Conservation (phyloP, 1,284 basidiomycete species). For the Termitomyces sp. region DNA sequence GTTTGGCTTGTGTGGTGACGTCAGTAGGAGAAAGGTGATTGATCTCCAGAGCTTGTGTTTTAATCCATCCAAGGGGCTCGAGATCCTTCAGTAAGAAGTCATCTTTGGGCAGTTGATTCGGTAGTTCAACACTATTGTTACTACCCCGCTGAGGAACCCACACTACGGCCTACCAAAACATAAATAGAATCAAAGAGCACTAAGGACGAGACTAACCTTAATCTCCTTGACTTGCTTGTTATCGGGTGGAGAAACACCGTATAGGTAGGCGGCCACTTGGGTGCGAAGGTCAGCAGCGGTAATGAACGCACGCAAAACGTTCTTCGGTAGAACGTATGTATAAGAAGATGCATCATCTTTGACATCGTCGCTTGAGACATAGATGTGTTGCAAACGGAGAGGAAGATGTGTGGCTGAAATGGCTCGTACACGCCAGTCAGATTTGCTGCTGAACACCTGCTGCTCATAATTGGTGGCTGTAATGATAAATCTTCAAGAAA, state of each 20-base stretch:
- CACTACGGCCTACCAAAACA: constrained; percentile 59
- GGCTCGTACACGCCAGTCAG: constrained; percentile 97
- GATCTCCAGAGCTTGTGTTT: constrained; percentile 92
- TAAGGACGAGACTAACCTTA: constrained; percentile 45
- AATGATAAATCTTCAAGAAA: constrained; percentile 2
- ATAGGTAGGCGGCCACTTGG: constrained; percentile 93
- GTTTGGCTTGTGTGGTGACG: constrained; percentile 92
- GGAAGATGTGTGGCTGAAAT: constrained; percentile 96
- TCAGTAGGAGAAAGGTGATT: constrained; percentile 91
- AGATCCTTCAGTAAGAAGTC: constrained; percentile 93
- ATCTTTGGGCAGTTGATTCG: constrained; percentile 82
- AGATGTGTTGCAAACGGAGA: constrained; percentile 95
- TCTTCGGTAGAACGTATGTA: constrained; percentile 98
- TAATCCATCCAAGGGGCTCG: constrained; percentile 97
- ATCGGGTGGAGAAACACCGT: constrained; percentile 89
- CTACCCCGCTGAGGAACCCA: constrained; percentile 97
- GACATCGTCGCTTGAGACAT: constrained; percentile 98
- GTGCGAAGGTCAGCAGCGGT: constrained; percentile 92
- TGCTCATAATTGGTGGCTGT: constrained; percentile 95
- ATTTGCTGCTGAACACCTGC: constrained; percentile 96
- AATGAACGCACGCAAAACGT: constrained; percentile 93
- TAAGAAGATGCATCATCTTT: constrained; percentile 93
- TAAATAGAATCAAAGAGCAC: background rate
- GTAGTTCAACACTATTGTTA: constrained; percentile 90
- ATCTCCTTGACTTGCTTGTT: constrained; percentile 99